Evolutionary conservation across 257 asterid genomes (phyloP).

Genomic region (Marsdenia floribunda): DNA sequence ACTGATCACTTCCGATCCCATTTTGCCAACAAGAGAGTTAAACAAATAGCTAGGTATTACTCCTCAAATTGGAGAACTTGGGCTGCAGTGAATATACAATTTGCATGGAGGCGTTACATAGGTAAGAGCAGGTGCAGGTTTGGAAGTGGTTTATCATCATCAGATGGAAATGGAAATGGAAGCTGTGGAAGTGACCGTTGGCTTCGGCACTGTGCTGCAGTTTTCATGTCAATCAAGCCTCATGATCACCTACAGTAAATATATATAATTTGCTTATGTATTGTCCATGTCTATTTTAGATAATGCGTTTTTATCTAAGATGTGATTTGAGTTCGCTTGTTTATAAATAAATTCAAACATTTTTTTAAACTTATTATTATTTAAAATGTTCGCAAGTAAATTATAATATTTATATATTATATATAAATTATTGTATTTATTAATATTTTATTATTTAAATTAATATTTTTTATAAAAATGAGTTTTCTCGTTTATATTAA

Average conservation of each 20-base stretch:
- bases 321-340: no score
- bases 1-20: slow-evolving; percentile 31
- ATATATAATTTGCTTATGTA: no score
- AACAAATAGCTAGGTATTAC: slow-evolving; percentile 29
- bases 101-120: slow-evolving; percentile 31
- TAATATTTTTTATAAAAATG: no score
- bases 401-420: no score
- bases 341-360: no score
- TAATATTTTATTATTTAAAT: no score
- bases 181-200: slow-evolving; percentile 2
- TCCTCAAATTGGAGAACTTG: slow-evolving; percentile 43
- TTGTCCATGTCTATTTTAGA: no score
- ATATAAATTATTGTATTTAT: no score
- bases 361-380: no score
- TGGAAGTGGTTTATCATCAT: background rate
- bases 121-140: background rate
- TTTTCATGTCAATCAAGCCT: slow-evolving; percentile 19
- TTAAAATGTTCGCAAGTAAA: no score
- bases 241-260: slow-evolving; percentile 21
- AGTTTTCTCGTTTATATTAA: no score
- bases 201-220: slow-evolving; percentile 13
- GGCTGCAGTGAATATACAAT: slow-evolving; percentile 37
- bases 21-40: slow-evolving; percentile 26
- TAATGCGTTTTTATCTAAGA: no score
- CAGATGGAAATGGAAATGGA: background rate